Conservation (phyloP, 2,329 filamentous ascomycete species). For the Diaporthe eres region DNA sequence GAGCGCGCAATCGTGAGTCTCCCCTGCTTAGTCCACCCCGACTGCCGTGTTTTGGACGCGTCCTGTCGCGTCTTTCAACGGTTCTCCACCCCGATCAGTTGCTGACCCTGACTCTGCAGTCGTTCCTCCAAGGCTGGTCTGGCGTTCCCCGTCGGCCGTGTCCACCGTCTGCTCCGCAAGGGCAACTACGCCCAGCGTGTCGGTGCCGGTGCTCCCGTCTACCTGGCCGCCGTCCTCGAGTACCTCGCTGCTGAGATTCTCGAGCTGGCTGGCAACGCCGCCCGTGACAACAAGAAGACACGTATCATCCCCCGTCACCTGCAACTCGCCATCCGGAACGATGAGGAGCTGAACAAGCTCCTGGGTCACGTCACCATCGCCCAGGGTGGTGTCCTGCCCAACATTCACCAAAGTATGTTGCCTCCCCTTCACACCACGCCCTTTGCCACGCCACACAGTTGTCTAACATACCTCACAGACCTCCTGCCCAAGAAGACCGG, state of each 20-base stretch:
- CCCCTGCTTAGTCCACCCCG: constrained; percentile 3
- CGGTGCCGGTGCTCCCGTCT: constrained; percentile 97
- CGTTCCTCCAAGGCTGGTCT: constrained; percentile 99
- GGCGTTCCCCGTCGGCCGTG: constrained; percentile 98
- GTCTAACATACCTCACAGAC: constrained; percentile 70
- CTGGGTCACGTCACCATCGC: constrained; percentile 96
- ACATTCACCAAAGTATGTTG: constrained; percentile 94
- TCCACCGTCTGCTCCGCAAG: constrained; percentile 98
- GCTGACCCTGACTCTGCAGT: constrained; percentile 67
- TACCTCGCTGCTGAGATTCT: constrained; percentile 99
- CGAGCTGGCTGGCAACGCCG: constrained; percentile 97
- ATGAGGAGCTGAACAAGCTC: constrained; percentile 99
- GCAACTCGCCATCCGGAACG: constrained; percentile 98
- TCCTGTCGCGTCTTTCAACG: constrained; percentile 54
- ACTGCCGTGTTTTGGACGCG: constrained; percentile 28
- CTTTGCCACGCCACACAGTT: neutral
- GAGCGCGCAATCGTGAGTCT: constrained; percentile 97
- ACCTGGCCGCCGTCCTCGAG: constrained; percentile 97
- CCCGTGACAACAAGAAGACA: constrained; percentile 99
- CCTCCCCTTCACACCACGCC: neutral
- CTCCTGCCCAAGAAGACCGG: constrained; percentile 99
- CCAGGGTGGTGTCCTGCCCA: constrained; percentile 96
- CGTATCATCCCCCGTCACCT: constrained; percentile 99
- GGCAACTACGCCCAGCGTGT: constrained; percentile 99
- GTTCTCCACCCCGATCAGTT: constrained; percentile 26